These are phyloP conservation scores for Petunia secreta DNA, from an alignment of 257 asterid genomes.

Conservation along the genomic window DNA sequence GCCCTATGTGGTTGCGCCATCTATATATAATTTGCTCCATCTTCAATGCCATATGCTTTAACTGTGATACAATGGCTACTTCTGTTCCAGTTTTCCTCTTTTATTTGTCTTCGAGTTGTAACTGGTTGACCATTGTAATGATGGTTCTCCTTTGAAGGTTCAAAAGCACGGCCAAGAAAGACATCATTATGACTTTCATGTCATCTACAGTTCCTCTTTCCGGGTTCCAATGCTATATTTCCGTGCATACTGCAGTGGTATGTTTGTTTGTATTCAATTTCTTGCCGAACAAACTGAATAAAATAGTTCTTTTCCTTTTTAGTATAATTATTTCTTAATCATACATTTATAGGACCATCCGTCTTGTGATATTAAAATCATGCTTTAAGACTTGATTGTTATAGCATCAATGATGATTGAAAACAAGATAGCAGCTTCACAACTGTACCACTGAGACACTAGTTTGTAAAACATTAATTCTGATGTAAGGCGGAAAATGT, in stretches of 20 bases:
- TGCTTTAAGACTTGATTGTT: not conserved
- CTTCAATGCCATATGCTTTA: constrained; percentile 7
- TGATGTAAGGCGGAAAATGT: not conserved
- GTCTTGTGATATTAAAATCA: not conserved
- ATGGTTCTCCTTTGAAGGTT: constrained; percentile 49
- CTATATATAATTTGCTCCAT: constrained; percentile 1
- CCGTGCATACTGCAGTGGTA: constrained; percentile 74
- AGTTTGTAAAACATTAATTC: not conserved
- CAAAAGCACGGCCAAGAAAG: constrained; percentile 39
- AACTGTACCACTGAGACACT: not conserved
- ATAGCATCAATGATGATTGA: not conserved
- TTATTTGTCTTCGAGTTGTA: not conserved
- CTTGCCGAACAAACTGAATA: not conserved
- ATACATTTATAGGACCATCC: not conserved
- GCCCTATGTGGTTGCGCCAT: constrained; percentile 1
- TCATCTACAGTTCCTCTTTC: constrained; percentile 67
- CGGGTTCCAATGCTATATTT: constrained; percentile 88
- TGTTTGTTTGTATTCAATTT: constrained; percentile 33
- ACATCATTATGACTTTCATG: constrained; percentile 75
- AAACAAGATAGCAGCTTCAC: not conserved
- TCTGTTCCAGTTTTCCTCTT: constrained; percentile 6
- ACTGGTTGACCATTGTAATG: not conserved
- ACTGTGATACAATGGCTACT: not conserved
- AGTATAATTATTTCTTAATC: too few relatives aligned
- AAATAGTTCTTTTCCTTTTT: not conserved